Evolutionary conservation across 108 stramenopile genomes (phyloP).

Genomic region (Nitzschia sp.): DNA sequence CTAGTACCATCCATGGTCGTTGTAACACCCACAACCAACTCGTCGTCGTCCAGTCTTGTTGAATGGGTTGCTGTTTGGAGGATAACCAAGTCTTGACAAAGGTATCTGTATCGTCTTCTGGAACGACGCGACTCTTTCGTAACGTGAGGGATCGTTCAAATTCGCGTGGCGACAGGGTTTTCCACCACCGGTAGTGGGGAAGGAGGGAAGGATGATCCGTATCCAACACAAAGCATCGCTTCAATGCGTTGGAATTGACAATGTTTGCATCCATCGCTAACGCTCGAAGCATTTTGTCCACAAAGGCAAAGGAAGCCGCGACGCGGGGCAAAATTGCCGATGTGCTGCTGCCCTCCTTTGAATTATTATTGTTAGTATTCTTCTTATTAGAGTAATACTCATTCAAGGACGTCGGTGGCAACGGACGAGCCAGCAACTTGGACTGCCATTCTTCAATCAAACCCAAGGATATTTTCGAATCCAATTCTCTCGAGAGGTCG

Average conservation of each 20-base stretch:
- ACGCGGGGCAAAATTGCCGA: neutral
- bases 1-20: conserved; percentile 34
- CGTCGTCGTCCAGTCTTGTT: neutral
- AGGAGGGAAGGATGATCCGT: neutral
- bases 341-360: too few relatives aligned
- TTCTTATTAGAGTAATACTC: neutral
- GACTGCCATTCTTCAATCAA: conserved; percentile 15
- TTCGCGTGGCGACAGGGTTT: neutral
- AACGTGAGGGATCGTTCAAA: conserved; percentile 4
- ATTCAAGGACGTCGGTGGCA: neutral
- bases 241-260: conserved; percentile 47
- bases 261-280: conserved; percentile 51
- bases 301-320: conserved; percentile 1
- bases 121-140: conserved; percentile 16
- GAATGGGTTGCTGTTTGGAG: neutral
- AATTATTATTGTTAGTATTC: too few relatives aligned
- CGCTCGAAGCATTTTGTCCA: conserved; percentile 43
- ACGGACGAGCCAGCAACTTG: neutral
- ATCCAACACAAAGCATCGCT: conserved; percentile 37
- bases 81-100: conserved; percentile 56
- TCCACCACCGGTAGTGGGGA: conserved; percentile 26
- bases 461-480: conserved; percentile 15
- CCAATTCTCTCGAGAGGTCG: neutral
- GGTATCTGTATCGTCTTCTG: conserved; percentile 13
- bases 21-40: conserved; percentile 20